phyloP scores from a whole-genome alignment of 2,329 filamentous ascomycete species.

The Aureobasidium lini region DNA sequence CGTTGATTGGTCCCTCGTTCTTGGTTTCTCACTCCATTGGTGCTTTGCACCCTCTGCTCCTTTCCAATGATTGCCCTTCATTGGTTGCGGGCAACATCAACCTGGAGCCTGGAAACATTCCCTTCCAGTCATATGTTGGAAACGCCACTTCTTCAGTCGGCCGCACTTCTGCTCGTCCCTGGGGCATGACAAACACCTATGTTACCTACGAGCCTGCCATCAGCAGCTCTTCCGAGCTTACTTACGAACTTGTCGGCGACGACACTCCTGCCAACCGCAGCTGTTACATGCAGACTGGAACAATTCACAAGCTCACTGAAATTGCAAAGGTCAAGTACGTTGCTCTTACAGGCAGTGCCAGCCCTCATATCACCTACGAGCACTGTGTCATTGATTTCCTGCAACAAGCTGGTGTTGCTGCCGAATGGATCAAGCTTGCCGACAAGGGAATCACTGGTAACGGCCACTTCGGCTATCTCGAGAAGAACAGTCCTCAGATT shows the following conservation, averaged over 20 bases:
- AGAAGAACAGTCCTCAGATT: conserved; percentile 43
- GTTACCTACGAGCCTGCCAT: conserved; percentile 29
- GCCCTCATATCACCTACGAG: conserved; percentile 47
- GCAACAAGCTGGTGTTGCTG: conserved; percentile 42
- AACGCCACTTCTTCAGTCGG: conserved; percentile 16
- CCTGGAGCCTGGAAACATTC: conserved; percentile 48
- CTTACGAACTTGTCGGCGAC: conserved; percentile 21
- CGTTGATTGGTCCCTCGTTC: conserved; percentile 26
- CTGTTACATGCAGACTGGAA: conserved; percentile 34
- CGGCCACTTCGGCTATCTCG: conserved; percentile 49
- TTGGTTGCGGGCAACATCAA: conserved; percentile 44
- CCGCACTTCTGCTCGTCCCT: conserved; percentile 20
- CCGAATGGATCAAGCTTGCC: conserved; percentile 40
- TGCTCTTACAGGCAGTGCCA: conserved; percentile 46
- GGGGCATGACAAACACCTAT: conserved; percentile 27
- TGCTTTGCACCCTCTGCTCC: conserved; percentile 33
- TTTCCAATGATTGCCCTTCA: conserved; percentile 42
- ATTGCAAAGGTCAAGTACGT: conserved; percentile 42
- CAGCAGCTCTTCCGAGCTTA: conserved; percentile 19
- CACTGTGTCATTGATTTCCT: conserved; percentile 48
- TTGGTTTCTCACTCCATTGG: conserved; percentile 29
- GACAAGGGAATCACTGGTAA: conserved; percentile 44
- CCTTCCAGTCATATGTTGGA: conserved; percentile 31
- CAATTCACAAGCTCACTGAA: conserved; percentile 40
- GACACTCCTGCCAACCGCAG: conserved; percentile 25